phyloP scores from a whole-genome alignment of 2,329 filamentous ascomycete genomes.

The Colletotrichum truncatum region DNA sequence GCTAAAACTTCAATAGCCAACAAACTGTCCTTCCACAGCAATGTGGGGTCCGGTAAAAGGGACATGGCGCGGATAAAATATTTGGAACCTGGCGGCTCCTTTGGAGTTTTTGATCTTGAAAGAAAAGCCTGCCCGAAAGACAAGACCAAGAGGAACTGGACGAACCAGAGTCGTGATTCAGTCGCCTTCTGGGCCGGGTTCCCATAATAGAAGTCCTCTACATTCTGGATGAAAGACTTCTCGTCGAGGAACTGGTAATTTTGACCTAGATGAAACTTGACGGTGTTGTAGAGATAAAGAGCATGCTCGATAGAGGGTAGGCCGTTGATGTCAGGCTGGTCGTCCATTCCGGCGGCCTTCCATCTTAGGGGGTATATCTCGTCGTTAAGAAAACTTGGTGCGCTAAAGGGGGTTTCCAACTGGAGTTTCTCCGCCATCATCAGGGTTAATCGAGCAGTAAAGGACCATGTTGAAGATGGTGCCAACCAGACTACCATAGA shows the following conservation, averaged over 20 bases:
- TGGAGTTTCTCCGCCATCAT: slow-evolving; percentile 42
- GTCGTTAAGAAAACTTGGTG: slow-evolving; percentile 35
- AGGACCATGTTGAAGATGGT: slow-evolving; percentile 45
- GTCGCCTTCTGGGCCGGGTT: slow-evolving; percentile 30
- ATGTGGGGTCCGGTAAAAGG: slow-evolving; percentile 43
- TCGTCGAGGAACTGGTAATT: slow-evolving; percentile 47
- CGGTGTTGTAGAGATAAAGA: slow-evolving; percentile 43
- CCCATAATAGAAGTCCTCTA: slow-evolving; percentile 38
- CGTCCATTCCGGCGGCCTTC: slow-evolving; percentile 30
- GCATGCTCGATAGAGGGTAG: slow-evolving; percentile 45
- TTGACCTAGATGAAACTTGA: slow-evolving; percentile 49
- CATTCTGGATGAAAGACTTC: slow-evolving; percentile 37
- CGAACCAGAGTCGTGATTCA: slow-evolving; percentile 37
- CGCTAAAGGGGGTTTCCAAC: slow-evolving; percentile 32
- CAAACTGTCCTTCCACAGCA: slow-evolving; percentile 47
- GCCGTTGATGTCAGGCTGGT: slow-evolving; percentile 40
- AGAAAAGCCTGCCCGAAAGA: slow-evolving; percentile 36
- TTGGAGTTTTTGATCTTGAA: slow-evolving; percentile 5
- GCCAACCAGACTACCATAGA: slow-evolving; percentile 39
- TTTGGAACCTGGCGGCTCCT: slow-evolving; percentile 39
- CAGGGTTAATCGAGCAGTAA: slow-evolving; percentile 41
- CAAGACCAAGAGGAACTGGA: slow-evolving; percentile 36
- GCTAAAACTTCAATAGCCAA: slow-evolving; percentile 47
- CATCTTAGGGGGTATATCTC: slow-evolving; percentile 41
- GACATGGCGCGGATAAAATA: slow-evolving; percentile 46